These are phyloP conservation scores for Lepiota subincarnata DNA, from an alignment of 768 basidiomycete genomes.

Conservation along the genomic window DNA sequence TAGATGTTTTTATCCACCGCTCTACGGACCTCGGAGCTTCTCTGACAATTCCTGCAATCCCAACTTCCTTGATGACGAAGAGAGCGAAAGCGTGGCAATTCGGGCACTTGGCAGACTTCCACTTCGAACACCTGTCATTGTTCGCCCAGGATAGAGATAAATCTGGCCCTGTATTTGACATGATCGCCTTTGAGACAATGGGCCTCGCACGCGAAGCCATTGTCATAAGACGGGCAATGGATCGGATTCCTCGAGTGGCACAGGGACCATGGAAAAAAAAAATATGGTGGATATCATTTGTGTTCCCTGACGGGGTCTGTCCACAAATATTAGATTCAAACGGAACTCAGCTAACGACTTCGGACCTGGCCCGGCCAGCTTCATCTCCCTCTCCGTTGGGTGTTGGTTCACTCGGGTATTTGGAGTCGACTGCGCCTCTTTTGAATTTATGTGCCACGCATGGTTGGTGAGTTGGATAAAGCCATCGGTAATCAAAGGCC, in stretches of 20 bases:
- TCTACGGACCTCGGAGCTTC: conserved; percentile 58
- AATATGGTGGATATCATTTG: conserved; percentile 73
- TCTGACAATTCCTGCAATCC: conserved; percentile 28
- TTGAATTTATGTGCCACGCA: conserved; percentile 40
- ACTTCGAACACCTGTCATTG: conserved; percentile 54
- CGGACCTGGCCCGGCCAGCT: conserved; percentile 41
- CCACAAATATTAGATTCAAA: conserved; percentile 32
- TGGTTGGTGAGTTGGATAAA: conserved; percentile 35
- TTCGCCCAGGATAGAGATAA: conserved; percentile 44
- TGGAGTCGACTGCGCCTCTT: conserved; percentile 72
- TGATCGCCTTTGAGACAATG: conserved; percentile 75
- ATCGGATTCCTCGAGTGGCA: conserved; percentile 25
- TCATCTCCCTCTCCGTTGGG: conserved; percentile 20
- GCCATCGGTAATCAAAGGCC: conserved; percentile 24
- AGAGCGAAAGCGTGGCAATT: conserved; percentile 36
- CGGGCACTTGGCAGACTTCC: conserved; percentile 56
- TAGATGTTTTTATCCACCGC: conserved; percentile 70
- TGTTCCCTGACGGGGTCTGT: conserved; percentile 50
- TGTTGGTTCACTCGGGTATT: conserved; percentile 44
- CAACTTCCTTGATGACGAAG: conserved; percentile 37
- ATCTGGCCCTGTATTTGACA: conserved; percentile 57
- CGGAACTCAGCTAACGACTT: conserved; percentile 23
- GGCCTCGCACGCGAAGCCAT: conserved; percentile 61
- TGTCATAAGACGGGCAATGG: conserved; percentile 63
- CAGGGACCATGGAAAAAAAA: conserved; percentile 35